These are phyloP conservation scores for Hyphopichia wangnamkhiaoensis DNA, from an alignment of 1,139 yeast genomes.

Conservation along the genomic window DNA sequence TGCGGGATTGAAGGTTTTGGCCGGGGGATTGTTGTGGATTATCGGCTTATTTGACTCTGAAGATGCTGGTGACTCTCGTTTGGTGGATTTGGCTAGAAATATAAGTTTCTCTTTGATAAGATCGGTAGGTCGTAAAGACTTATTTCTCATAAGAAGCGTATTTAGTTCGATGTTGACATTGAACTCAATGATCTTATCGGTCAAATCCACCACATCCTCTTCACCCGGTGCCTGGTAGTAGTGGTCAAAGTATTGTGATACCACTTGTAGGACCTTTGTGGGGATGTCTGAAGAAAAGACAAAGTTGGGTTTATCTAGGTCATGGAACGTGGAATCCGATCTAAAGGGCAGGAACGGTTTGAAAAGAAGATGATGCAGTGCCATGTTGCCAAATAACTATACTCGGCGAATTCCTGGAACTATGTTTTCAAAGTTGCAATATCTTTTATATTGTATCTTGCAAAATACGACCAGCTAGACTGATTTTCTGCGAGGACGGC, in stretches of 20 bases:
- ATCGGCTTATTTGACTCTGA: not conserved
- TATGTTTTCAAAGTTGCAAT: no score
- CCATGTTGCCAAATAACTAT: slow-evolving; percentile 3
- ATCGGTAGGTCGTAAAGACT: slow-evolving; percentile 30
- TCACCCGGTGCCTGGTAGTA: not conserved
- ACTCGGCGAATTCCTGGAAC: no score
- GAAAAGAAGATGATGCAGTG: slow-evolving; percentile 1
- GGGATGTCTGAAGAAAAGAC: slow-evolving; percentile 41
- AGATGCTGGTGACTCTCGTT: slow-evolving; percentile 1
- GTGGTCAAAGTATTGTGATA: not conserved
- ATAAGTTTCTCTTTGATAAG: slow-evolving; percentile 37
- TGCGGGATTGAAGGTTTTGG: slow-evolving; percentile 10
- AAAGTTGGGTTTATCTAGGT: slow-evolving; percentile 41
- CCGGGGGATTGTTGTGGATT: slow-evolving; percentile 1
- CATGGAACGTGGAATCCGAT: slow-evolving; percentile 12
- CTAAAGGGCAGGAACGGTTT: slow-evolving; percentile 6
- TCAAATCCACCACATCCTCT: slow-evolving; percentile 9
- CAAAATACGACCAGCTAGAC: no score
- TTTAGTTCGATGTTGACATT: slow-evolving; percentile 40
- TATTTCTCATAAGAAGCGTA: slow-evolving; percentile 32
- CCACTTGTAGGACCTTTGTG: not conserved
- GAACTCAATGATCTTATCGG: slow-evolving; percentile 15
- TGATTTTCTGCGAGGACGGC: no score
- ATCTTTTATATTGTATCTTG: no score
- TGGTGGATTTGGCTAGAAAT: slow-evolving; percentile 28